Evolutionary conservation across 2,329 filamentous ascomycete species (phyloP), one percentile per base, ranked within the genome.

Genomic region (Sarocladiaceae sp.): DNA sequence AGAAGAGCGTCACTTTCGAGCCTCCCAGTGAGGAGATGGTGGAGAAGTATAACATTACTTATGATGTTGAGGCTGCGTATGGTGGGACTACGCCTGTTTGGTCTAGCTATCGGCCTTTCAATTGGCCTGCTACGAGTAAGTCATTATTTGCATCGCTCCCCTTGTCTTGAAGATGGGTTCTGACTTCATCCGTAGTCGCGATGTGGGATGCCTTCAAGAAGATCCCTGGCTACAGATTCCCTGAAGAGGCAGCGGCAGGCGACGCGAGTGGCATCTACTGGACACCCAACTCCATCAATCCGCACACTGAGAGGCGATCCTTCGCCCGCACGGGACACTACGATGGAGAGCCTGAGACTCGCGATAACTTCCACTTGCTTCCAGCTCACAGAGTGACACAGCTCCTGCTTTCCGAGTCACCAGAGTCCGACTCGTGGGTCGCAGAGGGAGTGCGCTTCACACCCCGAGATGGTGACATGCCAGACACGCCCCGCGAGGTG

Each of bases 201-300:
- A 52, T 56, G 47, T 56, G 52, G 52, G 56, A 58, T n/a, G 55
- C 54, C 5, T 57, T 56, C 23, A 53, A 48, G 26, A 51, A 56
- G 8, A 56, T 64, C 4, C 55, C 60, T 2, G 62, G 64, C 2
- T 57, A 64, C 12, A 47, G 59, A 7, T 63, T 56, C 25, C 59
- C 62, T 1, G 42, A 46, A 1, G 63, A 64, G 36, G 61, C 59
- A 1, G 62, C 59, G 2, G 53, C 60, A 3, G 63, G 64, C 17
- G 53, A 59, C 2, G 56, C 54, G 6, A 51, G 59, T 0, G 64
- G 64, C 1, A 58, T 62, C 11, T 69, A 65, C 57, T 68, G 65
- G 65, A 62, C 58, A 13, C 64, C 65, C 35, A 64, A 60, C 40
- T 63, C 62, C 18, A 57, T 64, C 22, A 62, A 68, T 28, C 60